Evolutionary conservation across 108 stramenopile genomes (phyloP).

Genomic region (Nitzschia palea): DNA sequence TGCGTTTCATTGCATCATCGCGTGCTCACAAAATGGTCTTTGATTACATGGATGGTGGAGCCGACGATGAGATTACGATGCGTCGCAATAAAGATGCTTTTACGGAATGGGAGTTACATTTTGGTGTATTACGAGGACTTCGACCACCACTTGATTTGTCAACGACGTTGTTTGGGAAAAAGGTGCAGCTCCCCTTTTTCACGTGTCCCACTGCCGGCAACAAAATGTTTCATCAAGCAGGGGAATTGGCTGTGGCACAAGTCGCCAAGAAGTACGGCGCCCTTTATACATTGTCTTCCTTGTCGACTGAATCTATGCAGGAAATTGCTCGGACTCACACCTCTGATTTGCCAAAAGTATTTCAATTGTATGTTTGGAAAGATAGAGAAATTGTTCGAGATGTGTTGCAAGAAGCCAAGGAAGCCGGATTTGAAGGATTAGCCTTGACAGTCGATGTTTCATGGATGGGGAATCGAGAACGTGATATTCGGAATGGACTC

Average conservation of each 20-base stretch:
- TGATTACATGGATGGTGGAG: slow-evolving; percentile 81
- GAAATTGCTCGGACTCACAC: slow-evolving; percentile 59
- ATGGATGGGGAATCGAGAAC: slow-evolving; percentile 88
- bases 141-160: slow-evolving; percentile 78
- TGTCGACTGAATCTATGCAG: slow-evolving; percentile 74
- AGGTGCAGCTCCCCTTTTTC: slow-evolving; percentile 81
- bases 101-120: slow-evolving; percentile 77
- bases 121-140: slow-evolving; percentile 69
- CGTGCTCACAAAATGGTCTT: slow-evolving; percentile 84
- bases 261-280: slow-evolving; percentile 78
- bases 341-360: slow-evolving; percentile 60
- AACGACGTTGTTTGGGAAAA: slow-evolving; percentile 72
- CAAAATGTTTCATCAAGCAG: slow-evolving; percentile 87
- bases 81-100: slow-evolving; percentile 76
- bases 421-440: slow-evolving; percentile 81
- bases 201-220: slow-evolving; percentile 88
- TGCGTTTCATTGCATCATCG: slow-evolving; percentile 58
- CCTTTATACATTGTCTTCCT: slow-evolving; percentile 68
- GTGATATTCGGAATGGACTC: slow-evolving; percentile 90
- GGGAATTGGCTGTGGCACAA: slow-evolving; percentile 78
- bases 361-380: slow-evolving; percentile 94
- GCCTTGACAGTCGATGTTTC: slow-evolving; percentile 92
- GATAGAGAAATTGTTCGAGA: slow-evolving; percentile 87
- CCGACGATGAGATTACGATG: slow-evolving; percentile 75
- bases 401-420: slow-evolving; percentile 79